phyloP scores from a whole-genome alignment of 106 monocot genomes.

The Dendrobium chrysotoxum region DNA sequence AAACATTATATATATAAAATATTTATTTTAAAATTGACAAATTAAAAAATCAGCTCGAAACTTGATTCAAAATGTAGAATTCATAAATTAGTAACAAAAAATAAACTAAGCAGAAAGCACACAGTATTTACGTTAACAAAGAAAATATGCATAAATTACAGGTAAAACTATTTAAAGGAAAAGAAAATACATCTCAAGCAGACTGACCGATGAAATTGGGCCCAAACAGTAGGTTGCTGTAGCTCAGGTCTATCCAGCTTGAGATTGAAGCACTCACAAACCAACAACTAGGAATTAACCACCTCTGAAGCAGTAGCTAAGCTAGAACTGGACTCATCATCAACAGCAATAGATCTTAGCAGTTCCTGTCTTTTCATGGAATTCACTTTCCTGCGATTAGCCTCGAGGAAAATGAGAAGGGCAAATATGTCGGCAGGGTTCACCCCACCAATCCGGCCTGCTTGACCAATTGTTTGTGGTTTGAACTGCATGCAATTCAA shows the following conservation, averaged over 20 bases:
- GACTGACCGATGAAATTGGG: background rate
- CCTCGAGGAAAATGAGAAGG: conserved; percentile 77
- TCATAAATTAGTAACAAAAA: too few relatives aligned
- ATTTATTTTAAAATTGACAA: too few relatives aligned
- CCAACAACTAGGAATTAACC: background rate
- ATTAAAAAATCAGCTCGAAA: too few relatives aligned
- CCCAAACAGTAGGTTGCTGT: background rate
- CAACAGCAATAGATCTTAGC: conserved; percentile 24
- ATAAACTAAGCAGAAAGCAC: too few relatives aligned
- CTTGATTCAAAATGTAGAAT: too few relatives aligned
- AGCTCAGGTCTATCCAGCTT: background rate
- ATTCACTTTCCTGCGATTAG: conserved; percentile 52
- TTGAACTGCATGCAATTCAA: conserved; percentile 43
- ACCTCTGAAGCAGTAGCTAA: conserved; percentile 17
- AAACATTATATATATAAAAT: too few relatives aligned
- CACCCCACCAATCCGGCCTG: conserved; percentile 81
- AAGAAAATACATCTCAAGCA: background rate
- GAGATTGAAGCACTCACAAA: background rate
- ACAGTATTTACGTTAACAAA: too few relatives aligned
- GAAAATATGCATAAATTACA: too few relatives aligned
- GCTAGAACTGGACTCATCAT: conserved; percentile 18
- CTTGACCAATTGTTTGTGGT: conserved; percentile 94
- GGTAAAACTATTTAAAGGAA: too few relatives aligned
- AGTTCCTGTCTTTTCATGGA: conserved; percentile 51
- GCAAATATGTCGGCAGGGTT: conserved; percentile 93